These are phyloP conservation scores for Scenedesmus sp. DNA, from an alignment of 163 green algal genomes.

Conservation along the genomic window DNA sequence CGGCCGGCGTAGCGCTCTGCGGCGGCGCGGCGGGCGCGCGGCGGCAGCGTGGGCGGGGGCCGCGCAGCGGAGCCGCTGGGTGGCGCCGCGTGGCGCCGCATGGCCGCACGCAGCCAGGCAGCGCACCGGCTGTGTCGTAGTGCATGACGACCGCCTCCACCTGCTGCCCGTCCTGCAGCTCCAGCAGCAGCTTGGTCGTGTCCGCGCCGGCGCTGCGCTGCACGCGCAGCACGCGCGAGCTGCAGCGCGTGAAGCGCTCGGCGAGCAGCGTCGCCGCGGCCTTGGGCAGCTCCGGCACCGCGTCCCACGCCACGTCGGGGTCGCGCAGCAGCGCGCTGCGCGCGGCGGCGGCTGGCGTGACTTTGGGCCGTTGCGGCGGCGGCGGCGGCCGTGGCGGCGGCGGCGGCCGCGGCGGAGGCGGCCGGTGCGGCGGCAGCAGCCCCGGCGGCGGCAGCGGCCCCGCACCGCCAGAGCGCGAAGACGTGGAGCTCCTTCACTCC, in stretches of 20 bases:
- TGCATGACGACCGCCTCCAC: conserved; percentile 97
- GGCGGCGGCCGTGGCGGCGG: not conserved
- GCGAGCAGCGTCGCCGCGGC: conserved; percentile 65
- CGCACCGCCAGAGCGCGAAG: conserved; percentile 64
- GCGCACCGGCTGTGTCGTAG: conserved; percentile 82
- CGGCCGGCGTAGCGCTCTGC: conserved; percentile 37
- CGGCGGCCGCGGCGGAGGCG: not conserved
- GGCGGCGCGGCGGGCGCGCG: not conserved
- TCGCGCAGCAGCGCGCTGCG: conserved; percentile 69
- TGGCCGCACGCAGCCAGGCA: not conserved
- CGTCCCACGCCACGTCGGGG: conserved; percentile 60
- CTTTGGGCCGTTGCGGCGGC: too few species aligned
- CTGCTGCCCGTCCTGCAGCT: conserved; percentile 92
- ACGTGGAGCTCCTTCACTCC: conserved; percentile 68
- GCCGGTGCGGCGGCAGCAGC: not conserved
- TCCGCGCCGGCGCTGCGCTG: conserved; percentile 60
- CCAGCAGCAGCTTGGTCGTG: conserved; percentile 93
- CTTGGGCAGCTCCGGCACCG: conserved; percentile 80
- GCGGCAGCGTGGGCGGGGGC: not conserved
- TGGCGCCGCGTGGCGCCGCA: not conserved
- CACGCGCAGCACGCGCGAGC: conserved; percentile 44
- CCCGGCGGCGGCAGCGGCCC: not conserved
- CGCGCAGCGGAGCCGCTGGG: too few species aligned
- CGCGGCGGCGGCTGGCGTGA: not conserved
- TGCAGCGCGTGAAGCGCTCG: conserved; percentile 67